Evolutionary conservation across 192 early-diverging fungal genomes (phyloP).

Genomic region (Umbelopsis sp.): DNA sequence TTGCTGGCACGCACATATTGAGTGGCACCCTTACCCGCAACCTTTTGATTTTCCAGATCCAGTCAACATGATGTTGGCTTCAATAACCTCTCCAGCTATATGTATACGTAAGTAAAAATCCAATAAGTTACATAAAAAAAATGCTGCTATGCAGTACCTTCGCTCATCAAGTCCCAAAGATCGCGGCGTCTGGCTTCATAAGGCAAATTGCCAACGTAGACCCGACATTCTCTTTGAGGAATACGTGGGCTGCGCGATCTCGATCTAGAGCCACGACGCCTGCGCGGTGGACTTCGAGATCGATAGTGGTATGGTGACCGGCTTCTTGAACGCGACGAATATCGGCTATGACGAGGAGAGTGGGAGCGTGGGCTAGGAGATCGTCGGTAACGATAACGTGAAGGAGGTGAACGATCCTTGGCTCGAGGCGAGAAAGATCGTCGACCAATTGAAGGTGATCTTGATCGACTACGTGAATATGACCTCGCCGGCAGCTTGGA

Average conservation of each 20-base stretch:
- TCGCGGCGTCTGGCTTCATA: constrained; percentile 76
- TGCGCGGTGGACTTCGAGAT: constrained; percentile 25
- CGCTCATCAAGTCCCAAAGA: constrained; percentile 81
- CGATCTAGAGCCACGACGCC: constrained; percentile 1
- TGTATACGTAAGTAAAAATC: not conserved
- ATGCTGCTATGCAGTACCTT: constrained; percentile 47
- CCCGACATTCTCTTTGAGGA: constrained; percentile 57
- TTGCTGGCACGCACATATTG: not conserved
- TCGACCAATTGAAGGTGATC: constrained; percentile 5
- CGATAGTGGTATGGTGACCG: constrained; percentile 30
- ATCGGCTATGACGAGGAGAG: constrained; percentile 19
- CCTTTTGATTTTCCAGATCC: constrained; percentile 69
- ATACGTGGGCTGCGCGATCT: constrained; percentile 30
- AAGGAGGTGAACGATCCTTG: constrained; percentile 3
- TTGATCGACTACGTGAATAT: constrained; percentile 11
- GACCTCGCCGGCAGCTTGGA: not conserved
- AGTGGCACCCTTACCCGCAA: constrained; percentile 35
- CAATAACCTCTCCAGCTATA: constrained; percentile 72
- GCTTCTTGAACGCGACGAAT: constrained; percentile 4
- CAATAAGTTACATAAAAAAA: not conserved
- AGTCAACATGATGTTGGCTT: constrained; percentile 70
- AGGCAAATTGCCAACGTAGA: constrained; percentile 84
- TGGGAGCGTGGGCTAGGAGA: constrained; percentile 17
- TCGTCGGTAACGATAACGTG: constrained; percentile 9
- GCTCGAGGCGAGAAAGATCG: not conserved